Base-by-base conservation (phyloP, 345 rosid genomes). In the Atalantia buxifolia region DNA sequence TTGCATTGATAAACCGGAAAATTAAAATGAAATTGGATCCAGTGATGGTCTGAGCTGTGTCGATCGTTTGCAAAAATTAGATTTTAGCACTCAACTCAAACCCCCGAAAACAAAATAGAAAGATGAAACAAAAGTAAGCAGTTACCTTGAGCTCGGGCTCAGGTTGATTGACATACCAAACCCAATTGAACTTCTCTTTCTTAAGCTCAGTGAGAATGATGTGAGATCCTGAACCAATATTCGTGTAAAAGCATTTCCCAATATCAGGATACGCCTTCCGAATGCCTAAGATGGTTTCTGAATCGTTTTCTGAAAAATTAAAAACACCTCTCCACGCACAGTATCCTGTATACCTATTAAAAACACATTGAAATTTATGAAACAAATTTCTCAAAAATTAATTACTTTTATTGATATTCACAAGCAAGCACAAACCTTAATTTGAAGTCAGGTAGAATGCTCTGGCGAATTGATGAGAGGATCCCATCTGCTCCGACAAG, bases 251-350 rank as follows among this genome's bases (percentile, higher is more conserved):
- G n/a, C n/a, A n/a, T n/a, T n/a, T n/a, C n/a, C n/a, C n/a, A n/a
- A n/a, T n/a, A n/a, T n/a, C n/a, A n/a, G n/a, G n/a, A n/a, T n/a
- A n/a, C n/a, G n/a, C n/a, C n/a, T n/a, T n/a, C n/a, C n/a, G n/a
- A n/a, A n/a, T n/a, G n/a, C n/a, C n/a, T n/a, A n/a, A n/a, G n/a
- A n/a, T n/a, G n/a, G n/a, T n/a, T n/a, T n/a, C n/a, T n/a, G n/a
- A n/a, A n/a, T n/a, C n/a, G n/a, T n/a, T n/a, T n/a, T n/a, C n/a
- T n/a, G n/a, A n/a, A n/a, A n/a, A n/a, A n/a, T n/a, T n/a, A n/a
- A n/a, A 85, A 79, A 92, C 82, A 36, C 98, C 93, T 82, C 92
- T 89, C 96, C 93, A 91, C 16, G 93, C 93, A 76, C 92, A 91
- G 45, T 88, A 94, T 31, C 93, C 94, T 7, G 93, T 87, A 76